phyloP scores from a whole-genome alignment of 768 basidiomycete genomes.

The Pleurotus sapidus region DNA sequence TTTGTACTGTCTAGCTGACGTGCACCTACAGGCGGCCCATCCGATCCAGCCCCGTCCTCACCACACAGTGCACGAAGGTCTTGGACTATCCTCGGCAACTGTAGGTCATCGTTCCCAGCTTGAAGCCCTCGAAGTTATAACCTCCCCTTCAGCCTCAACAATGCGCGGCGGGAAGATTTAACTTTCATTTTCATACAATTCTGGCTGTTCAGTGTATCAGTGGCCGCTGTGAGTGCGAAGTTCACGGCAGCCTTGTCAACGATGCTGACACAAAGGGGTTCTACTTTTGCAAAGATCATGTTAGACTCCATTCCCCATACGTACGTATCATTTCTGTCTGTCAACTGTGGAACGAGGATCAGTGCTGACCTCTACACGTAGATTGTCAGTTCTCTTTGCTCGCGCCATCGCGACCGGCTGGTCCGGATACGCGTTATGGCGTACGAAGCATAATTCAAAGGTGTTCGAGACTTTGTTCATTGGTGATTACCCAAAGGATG shows the following conservation, averaged over 20 bases:
- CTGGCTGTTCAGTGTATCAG: conserved; percentile 51
- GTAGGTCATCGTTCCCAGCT: conserved; percentile 24
- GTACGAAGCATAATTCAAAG: conserved; percentile 30
- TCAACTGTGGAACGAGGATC: neutral
- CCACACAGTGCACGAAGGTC: conserved; percentile 38
- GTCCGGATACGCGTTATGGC: conserved; percentile 50
- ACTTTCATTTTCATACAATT: conserved; percentile 47
- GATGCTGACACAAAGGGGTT: neutral
- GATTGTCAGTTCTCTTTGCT: conserved; percentile 46
- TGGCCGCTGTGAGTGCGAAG: conserved; percentile 27
- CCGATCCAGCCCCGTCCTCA: conserved; percentile 16
- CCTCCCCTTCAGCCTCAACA: conserved; percentile 30
- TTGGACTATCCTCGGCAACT: conserved; percentile 42
- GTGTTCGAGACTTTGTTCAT: conserved; percentile 36
- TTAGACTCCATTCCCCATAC: conserved; percentile 54
- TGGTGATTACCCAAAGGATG: conserved; percentile 3
- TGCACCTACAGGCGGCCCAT: neutral
- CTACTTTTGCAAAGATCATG: conserved; percentile 23
- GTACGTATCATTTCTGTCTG: conserved; percentile 25
- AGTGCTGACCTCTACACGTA: conserved; percentile 13
- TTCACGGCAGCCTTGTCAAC: neutral
- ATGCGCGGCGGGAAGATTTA: conserved; percentile 45
- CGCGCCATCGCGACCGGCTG: conserved; percentile 45
- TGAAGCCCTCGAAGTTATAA: neutral
- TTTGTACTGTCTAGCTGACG: too few species aligned